Evolutionary conservation across 805 yeast genomes (phyloP), one percentile per base, ranked within the genome.

Genomic region (Zygoascus tannicola): DNA sequence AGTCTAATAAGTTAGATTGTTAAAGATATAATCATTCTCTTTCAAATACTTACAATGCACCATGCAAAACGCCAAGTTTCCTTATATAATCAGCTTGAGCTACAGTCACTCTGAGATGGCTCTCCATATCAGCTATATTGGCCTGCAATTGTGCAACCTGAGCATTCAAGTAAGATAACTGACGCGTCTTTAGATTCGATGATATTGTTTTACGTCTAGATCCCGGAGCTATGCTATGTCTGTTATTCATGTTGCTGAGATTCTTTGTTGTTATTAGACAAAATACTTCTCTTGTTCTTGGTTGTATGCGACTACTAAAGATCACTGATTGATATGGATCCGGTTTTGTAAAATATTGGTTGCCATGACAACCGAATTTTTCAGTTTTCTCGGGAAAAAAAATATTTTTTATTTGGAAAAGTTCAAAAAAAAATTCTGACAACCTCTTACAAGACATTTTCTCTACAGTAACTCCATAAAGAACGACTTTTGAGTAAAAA

Each of bases 71-170:
- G 3, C 81, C 84, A 33, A 78, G 58, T 44, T 68, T 65, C 51
- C 74, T 70, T 28, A 78, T 74, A 20, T 68, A 63, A 45, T 70
- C 67, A 32, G 72, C 76, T 51, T 78, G 84, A 19, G 67, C 65
- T 5, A 72, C 60, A 3, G 81, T 74, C 7, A 72, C 71, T 33
- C 66, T 63, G 26, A 78, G 56, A 45, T 76, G 58, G 44, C 65
- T 70, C 50, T 75, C 75, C 54, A 78, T 67, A 44, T 76, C 80
- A 5, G 67, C 53, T 14, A 78, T 50, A 49, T 77, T 77, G 5
- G 80, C 73, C 48, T 75, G 77, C n/a, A 78, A 60, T 50, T 73
- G 71, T 0, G 75, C 73, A n/a, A 75, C 57, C 51, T 75, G 77
- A 22, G 75, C 66, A 45, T 71, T 73, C 22, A 74, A 59, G 50